Conservation (phyloP, 1,284 basidiomycete genomes). For the Sanghuangporus sanghuang region DNA sequence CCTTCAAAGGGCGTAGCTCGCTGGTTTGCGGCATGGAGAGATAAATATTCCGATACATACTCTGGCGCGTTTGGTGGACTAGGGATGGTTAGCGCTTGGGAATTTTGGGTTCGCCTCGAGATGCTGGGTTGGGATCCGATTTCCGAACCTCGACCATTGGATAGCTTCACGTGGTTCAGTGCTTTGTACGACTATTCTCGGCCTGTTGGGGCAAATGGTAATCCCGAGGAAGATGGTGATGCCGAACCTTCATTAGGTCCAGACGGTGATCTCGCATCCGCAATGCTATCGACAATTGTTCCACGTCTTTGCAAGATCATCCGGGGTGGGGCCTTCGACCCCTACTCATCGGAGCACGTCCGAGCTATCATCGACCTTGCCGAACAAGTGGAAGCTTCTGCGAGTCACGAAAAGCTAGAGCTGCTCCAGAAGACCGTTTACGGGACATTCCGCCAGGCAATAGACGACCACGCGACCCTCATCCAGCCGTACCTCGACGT, state of each 20-base stretch:
- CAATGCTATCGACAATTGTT: constrained; percentile 83
- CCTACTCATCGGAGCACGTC: constrained; percentile 70
- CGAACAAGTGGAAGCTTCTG: constrained; percentile 77
- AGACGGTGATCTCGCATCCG: constrained; percentile 84
- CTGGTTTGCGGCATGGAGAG: constrained; percentile 80
- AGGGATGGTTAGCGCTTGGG: constrained; percentile 89
- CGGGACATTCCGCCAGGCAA: constrained; percentile 51
- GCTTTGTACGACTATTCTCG: constrained; percentile 76
- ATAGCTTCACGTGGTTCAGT: constrained; percentile 82
- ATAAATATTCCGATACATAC: constrained; percentile 77
- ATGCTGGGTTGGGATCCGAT: constrained; percentile 81
- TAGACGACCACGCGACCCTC: constrained; percentile 42
- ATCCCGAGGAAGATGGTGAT: constrained; percentile 36
- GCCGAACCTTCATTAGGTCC: constrained; percentile 61
- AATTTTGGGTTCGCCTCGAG: constrained; percentile 91
- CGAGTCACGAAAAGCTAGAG: constrained; percentile 73
- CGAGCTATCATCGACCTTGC: constrained; percentile 65
- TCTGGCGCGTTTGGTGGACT: constrained; percentile 86
- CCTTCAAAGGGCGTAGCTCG: constrained; percentile 67
- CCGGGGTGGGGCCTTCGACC: constrained; percentile 73
- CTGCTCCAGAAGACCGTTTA: constrained; percentile 62
- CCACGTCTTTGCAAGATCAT: constrained; percentile 71
- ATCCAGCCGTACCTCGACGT: constrained; percentile 37
- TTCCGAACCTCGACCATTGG: constrained; percentile 53
- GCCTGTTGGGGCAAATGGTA: constrained; percentile 28